phyloP scores from a whole-genome alignment of 208 protist species.

The Crithidia mellificae region DNA sequence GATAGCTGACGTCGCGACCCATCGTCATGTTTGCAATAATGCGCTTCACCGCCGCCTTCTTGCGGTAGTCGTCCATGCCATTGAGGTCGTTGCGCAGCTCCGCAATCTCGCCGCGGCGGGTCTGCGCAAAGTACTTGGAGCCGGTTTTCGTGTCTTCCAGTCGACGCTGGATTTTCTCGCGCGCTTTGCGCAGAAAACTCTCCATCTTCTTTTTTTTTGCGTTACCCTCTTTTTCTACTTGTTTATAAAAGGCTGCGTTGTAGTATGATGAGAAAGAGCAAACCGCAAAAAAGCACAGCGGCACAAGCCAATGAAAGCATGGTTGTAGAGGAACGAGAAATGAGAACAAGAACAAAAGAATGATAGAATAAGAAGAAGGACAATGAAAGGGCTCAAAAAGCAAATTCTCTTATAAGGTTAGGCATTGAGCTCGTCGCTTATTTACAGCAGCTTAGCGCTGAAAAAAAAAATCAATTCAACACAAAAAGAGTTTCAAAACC shows the following conservation, averaged over 20 bases:
- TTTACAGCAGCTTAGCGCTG: too few species aligned
- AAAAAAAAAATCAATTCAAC: too few species aligned
- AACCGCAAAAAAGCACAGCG: slow-evolving; percentile 5
- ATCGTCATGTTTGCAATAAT: slow-evolving; percentile 99
- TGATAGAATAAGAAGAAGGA: too few species aligned
- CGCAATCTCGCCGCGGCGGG: slow-evolving; percentile 88
- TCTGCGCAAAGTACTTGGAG: slow-evolving; percentile 75
- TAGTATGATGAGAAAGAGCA: neutral
- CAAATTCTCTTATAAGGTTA: too few species aligned
- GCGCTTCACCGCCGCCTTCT: slow-evolving; percentile 98
- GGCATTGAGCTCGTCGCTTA: too few species aligned
- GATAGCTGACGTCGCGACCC: slow-evolving; percentile 97
- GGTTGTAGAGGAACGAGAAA: neutral
- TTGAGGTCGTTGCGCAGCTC: slow-evolving; percentile 94
- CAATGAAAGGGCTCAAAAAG: too few species aligned
- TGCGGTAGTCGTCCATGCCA: slow-evolving; percentile 81
- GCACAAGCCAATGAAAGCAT: too few species aligned
- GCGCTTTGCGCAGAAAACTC: slow-evolving; percentile 63
- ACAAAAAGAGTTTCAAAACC: too few species aligned
- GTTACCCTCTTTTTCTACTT: slow-evolving; percentile 19
- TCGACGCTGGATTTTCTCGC: slow-evolving; percentile 76
- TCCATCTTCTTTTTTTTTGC: slow-evolving; percentile 57
- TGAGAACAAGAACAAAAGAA: too few species aligned
- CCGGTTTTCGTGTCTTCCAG: slow-evolving; percentile 54
- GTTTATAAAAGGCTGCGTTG: neutral